phyloP scores from a whole-genome alignment of 176 grass and related monocot species.

The barley (Hordeum vulgare) region DNA sequence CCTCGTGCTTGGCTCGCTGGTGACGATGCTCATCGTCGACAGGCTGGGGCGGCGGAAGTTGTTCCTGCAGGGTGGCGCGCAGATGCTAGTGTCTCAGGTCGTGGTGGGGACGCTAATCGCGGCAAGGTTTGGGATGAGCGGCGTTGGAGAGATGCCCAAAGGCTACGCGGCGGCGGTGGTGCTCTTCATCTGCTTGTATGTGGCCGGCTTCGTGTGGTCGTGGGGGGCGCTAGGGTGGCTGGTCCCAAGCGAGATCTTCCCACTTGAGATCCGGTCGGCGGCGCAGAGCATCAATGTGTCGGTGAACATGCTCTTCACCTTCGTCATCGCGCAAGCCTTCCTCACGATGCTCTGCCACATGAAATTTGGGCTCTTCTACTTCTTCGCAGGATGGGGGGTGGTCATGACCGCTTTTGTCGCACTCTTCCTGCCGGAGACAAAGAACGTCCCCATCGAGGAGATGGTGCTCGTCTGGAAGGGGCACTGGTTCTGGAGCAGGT shows the following conservation, averaged over 20 bases:
- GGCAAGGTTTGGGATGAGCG: not conserved
- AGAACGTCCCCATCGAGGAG: slow-evolving; percentile 96
- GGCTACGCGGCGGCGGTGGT: not conserved
- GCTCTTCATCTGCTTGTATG: slow-evolving; percentile 20
- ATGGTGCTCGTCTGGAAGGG: slow-evolving; percentile 71
- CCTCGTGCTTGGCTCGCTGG: slow-evolving; percentile 12
- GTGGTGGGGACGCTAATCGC: not conserved
- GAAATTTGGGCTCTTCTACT: slow-evolving; percentile 92
- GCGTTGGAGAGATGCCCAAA: not conserved
- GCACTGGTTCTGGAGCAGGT: slow-evolving; percentile 78
- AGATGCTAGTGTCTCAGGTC: slow-evolving; percentile 12
- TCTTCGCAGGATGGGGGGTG: slow-evolving; percentile 76
- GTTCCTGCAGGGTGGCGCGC: slow-evolving; percentile 10
- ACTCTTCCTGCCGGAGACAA: slow-evolving; percentile 86
- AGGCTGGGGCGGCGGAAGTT: slow-evolving; percentile 2
- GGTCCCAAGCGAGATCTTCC: slow-evolving; percentile 94
- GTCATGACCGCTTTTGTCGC: slow-evolving; percentile 79
- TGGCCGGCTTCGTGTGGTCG: slow-evolving; percentile 25
- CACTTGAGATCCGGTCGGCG: slow-evolving; percentile 79
- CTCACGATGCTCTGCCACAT: slow-evolving; percentile 82
- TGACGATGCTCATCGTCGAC: slow-evolving; percentile 20
- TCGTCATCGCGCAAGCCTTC: slow-evolving; percentile 73
- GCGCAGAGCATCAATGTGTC: slow-evolving; percentile 92
- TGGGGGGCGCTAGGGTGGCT: slow-evolving; percentile 48
- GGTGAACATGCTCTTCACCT: slow-evolving; percentile 95